These are phyloP conservation scores for Nemania sp. DNA, from an alignment of 2,329 filamentous ascomycete genomes.

Conservation along the genomic window DNA sequence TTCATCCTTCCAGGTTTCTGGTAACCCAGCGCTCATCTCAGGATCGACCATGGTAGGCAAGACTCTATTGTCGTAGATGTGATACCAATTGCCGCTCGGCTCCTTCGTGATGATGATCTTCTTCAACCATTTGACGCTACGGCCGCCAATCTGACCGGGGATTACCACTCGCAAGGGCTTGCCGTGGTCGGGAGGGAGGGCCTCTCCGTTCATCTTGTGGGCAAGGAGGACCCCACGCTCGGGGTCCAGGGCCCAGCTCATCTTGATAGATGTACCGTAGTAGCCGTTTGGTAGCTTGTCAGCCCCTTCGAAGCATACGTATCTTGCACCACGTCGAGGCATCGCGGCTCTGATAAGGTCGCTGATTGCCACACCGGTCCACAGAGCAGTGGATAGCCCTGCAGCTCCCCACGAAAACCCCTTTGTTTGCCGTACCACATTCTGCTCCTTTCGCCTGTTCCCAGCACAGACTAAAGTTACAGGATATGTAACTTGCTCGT, in stretches of 20 bases:
- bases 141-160: slow-evolving; percentile 87
- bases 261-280: slow-evolving; percentile 85
- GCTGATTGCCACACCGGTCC: slow-evolving; percentile 77
- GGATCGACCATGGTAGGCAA: slow-evolving; percentile 84
- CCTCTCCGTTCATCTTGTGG: slow-evolving; percentile 87
- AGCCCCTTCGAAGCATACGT: slow-evolving; percentile 89
- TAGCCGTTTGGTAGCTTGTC: slow-evolving; percentile 86
- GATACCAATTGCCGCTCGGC: slow-evolving; percentile 92
- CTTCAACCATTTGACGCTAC: slow-evolving; percentile 93
- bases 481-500: slow-evolving; percentile 81
- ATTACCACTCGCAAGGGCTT: slow-evolving; percentile 81
- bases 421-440: slow-evolving; percentile 85
- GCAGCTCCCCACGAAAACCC: slow-evolving; percentile 94
- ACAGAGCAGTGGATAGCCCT: slow-evolving; percentile 83
- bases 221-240: slow-evolving; percentile 85
- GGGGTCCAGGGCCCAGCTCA: slow-evolving; percentile 85
- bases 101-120: slow-evolving; percentile 74
- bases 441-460: slow-evolving; percentile 91
- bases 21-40: slow-evolving; percentile 73
- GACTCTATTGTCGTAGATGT: slow-evolving; percentile 91
- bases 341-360: slow-evolving; percentile 71
- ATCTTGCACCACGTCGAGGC: slow-evolving; percentile 71
- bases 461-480: slow-evolving; percentile 90
- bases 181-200: slow-evolving; percentile 80
- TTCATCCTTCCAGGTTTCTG: slow-evolving; percentile 83